Evolutionary conservation across 768 basidiomycete genomes (phyloP), one percentile per base, ranked within the genome.

Genomic region (Boletus reticuloceps): DNA sequence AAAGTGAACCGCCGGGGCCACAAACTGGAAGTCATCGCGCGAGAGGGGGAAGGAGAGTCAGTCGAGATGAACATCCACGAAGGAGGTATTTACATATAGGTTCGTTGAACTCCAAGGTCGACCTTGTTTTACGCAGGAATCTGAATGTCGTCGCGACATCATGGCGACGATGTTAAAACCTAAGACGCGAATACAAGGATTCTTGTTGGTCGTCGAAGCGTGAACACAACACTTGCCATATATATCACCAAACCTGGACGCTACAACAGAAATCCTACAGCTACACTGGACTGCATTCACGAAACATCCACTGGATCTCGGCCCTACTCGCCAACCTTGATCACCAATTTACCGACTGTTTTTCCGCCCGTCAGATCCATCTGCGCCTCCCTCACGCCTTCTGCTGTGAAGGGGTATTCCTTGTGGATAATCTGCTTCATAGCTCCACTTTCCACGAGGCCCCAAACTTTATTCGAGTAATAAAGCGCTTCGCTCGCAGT

Each of bases 311-410:
- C 32, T 11, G 20, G 17, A 49, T 43, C 46, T 37, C 19, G 9
- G 13, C 6, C 14, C 25, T 52, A 55, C 50, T 74, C 53, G 4
- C 64, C 65, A 19, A 93, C 79, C 68, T 89, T 91, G 61, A 98
- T 76, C 48, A 98, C 59, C 64, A 99, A 70, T 69, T 98, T 99
- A 4, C 96, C 96, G 2, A 79, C 80, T 11, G 93, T 91, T 69
- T 83, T 85, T 45, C 96, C 86, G 10, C 81, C 76, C 0, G 80
- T 80, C 55, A 98, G 76, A 65, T 96, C 94, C 13, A 62, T 76
- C 61, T 98, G 95, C 0, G 93, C 85, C 56, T 86, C 78, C 63
- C 75, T 78, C 13, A 87, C 84, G 0, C 90, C 93, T 53, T 94
- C 89, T 0, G 83, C 79, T 0, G 89, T 87, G 73, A 98, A 94